These are phyloP conservation scores for Henckelia pumila DNA, from an alignment of 257 asterid genomes.

Conservation along the genomic window DNA sequence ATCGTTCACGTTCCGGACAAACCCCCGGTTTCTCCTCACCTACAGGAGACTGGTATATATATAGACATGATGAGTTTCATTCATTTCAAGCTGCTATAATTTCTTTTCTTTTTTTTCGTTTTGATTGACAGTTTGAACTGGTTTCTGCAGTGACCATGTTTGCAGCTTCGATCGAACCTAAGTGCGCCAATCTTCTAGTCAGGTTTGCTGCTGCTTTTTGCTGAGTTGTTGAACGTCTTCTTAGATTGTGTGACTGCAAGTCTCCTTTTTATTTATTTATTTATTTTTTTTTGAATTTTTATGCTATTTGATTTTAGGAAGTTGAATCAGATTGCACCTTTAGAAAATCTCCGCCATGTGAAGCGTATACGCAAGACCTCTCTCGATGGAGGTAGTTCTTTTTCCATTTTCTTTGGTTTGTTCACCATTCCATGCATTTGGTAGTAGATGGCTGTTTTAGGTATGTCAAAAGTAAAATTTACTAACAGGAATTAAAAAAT, in stretches of 20 bases:
- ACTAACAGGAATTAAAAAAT: too few relatives aligned
- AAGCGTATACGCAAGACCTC: slow-evolving; percentile 66
- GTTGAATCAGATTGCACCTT: slow-evolving; percentile 68
- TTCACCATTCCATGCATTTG: background rate
- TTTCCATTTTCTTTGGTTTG: background rate
- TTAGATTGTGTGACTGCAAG: background rate
- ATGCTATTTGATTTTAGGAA: slow-evolving; percentile 47
- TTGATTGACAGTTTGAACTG: background rate
- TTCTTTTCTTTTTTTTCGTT: background rate
- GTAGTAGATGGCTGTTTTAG: slow-evolving; percentile 1
- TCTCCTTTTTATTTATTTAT: too few relatives aligned
- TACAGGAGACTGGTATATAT: slow-evolving; percentile 62
- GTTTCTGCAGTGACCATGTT: slow-evolving; percentile 44
- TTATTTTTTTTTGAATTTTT: slow-evolving; percentile 4
- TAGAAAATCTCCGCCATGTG: slow-evolving; percentile 90
- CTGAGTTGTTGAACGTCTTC: background rate
- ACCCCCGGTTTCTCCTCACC: slow-evolving; percentile 54
- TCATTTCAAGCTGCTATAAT: background rate
- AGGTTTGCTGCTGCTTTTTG: slow-evolving; percentile 41
- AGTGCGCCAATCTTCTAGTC: slow-evolving; percentile 63
- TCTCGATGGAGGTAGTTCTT: slow-evolving; percentile 53
- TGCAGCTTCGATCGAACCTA: slow-evolving; percentile 69
- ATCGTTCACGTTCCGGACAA: slow-evolving; percentile 74
- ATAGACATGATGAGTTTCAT: background rate
- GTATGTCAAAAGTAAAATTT: background rate